phyloP scores from a whole-genome alignment of 2,329 filamentous ascomycete species.

The Intubia oerlemansii region DNA sequence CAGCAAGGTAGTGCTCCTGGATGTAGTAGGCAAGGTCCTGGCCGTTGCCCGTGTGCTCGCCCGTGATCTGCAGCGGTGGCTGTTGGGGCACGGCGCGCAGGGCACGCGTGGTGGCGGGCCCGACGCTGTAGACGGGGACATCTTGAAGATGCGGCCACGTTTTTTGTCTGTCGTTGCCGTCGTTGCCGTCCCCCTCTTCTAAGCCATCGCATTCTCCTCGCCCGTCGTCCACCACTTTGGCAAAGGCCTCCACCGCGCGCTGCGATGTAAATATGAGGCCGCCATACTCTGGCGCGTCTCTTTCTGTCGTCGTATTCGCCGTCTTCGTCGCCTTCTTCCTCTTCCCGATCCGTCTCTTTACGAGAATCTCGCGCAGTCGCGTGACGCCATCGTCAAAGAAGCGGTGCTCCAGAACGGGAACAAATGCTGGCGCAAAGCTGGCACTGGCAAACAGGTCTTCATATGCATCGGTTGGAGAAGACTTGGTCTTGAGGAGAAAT shows the following conservation, averaged over 20 bases:
- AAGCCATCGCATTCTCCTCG: conserved; percentile 10
- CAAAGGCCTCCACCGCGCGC: conserved; percentile 61
- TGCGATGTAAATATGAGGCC: conserved; percentile 75
- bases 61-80: conserved; percentile 42
- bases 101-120: conserved; percentile 59
- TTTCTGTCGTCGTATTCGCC: too few relatives aligned
- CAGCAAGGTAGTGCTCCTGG: conserved; percentile 44
- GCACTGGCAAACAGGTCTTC: conserved; percentile 37
- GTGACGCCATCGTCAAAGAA: conserved; percentile 39
- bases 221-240: conserved; percentile 35
- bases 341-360: conserved; percentile 17
- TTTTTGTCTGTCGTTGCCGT: conserved; percentile 1
- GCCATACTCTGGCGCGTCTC: conserved; percentile 28
- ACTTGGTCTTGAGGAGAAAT: conserved; percentile 60
- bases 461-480: conserved; percentile 49
- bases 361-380: conserved; percentile 28
- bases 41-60: conserved; percentile 68
- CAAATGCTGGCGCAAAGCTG: conserved; percentile 43
- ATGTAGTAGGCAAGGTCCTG: conserved; percentile 63
- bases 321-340: too few relatives aligned
- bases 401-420: conserved; percentile 56
- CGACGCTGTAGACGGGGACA: conserved; percentile 54
- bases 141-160: conserved; percentile 32
- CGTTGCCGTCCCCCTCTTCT: too few relatives aligned
- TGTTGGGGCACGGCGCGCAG: conserved; percentile 32